These are phyloP conservation scores for Prunus yedoensis DNA, from an alignment of 331 rosid species.

Conservation along the genomic window DNA sequence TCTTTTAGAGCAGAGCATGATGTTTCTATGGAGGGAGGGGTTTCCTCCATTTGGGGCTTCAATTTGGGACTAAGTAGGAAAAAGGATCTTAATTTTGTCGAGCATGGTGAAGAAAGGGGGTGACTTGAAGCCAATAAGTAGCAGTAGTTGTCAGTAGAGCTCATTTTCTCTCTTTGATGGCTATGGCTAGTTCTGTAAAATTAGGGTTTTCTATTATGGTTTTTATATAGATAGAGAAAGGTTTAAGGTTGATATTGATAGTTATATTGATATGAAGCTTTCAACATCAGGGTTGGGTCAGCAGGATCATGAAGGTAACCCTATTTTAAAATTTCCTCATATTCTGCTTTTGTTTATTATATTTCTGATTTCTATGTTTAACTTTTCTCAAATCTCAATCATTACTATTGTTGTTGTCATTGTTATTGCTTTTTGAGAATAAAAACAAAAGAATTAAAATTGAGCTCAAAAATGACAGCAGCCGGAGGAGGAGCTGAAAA, in stretches of 20 bases:
- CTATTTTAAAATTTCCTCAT: not conserved
- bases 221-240: conserved; percentile 24
- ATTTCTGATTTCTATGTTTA: not conserved
- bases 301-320: conserved; percentile 69
- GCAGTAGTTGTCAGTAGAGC: conserved; percentile 19
- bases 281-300: conserved; percentile 93
- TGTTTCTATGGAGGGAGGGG: conserved; percentile 22
- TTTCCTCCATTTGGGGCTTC: conserved; percentile 20
- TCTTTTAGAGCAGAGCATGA: conserved; percentile 34
- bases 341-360: not conserved
- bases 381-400: not conserved
- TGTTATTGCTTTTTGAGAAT: not conserved
- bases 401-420: not conserved
- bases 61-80: conserved; percentile 18
- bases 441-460: not conserved
- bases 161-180: not conserved
- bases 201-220: conserved; percentile 14
- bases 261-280: conserved; percentile 73
- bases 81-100: not conserved
- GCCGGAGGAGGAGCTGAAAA: conserved; percentile 56
- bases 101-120: conserved; percentile 29
- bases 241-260: conserved; percentile 18
- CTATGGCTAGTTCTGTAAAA: conserved; percentile 12
- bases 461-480: not conserved
- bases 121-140: conserved; percentile 29